phyloP scores from a whole-genome alignment of 192 early-diverging fungal genomes.

The Coemansia sp. region DNA sequence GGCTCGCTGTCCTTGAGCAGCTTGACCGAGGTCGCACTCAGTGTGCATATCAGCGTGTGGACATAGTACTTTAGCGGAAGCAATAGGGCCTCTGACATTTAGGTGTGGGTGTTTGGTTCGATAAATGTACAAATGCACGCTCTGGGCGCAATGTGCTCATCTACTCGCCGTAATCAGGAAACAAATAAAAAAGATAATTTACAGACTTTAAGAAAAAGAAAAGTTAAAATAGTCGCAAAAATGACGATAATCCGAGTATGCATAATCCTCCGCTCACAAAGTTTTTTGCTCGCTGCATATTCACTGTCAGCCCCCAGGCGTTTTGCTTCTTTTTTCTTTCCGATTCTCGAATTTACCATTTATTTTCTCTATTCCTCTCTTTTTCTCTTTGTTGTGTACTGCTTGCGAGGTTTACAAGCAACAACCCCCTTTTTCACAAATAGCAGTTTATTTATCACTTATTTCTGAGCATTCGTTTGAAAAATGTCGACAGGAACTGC shows the following conservation, averaged over 20 bases:
- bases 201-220: not conserved
- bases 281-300: not conserved
- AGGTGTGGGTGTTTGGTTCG: not conserved
- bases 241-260: not conserved
- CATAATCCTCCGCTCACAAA: no score
- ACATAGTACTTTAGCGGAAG: constrained; percentile 30
- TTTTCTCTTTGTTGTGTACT: not conserved
- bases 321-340: constrained; percentile 8
- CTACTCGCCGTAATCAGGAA: not conserved
- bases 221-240: not conserved
- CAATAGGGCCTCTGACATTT: constrained; percentile 17
- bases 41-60: constrained; percentile 56
- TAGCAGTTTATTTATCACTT: constrained; percentile 10
- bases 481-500: constrained; percentile 18
- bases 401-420: constrained; percentile 7
- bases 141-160: not conserved
- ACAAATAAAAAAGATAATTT: not conserved
- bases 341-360: not conserved
- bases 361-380: not conserved
- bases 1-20: constrained; percentile 16
- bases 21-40: constrained; percentile 47
- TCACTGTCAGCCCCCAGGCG: not conserved
- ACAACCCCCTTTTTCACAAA: not conserved
- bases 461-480: constrained; percentile 4
- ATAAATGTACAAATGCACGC: not conserved